Conservation (phyloP, 345 rosid species). For the Sonneratia alba region DNA sequence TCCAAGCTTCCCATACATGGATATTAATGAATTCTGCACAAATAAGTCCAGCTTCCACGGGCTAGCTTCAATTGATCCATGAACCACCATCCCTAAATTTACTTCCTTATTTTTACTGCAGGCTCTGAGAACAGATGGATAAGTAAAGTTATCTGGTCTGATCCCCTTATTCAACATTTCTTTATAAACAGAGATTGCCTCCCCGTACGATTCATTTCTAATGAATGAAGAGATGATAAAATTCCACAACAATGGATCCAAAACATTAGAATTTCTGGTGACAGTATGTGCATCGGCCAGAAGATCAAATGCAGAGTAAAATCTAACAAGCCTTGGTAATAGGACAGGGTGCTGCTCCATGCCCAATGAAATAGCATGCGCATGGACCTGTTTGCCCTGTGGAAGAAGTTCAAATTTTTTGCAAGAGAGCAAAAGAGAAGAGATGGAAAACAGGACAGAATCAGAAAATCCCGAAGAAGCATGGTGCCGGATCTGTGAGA, state of each 20-base stretch:
- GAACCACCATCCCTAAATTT: conserved; percentile 46
- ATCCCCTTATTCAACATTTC: conserved; percentile 46
- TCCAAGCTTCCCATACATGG: conserved; percentile 68
- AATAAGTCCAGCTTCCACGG: conserved; percentile 34
- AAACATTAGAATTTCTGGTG: conserved; percentile 27
- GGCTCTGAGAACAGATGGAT: conserved; percentile 70
- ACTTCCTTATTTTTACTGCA: conserved; percentile 54
- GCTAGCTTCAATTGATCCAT: conserved; percentile 37
- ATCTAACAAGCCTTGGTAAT: conserved; percentile 53
- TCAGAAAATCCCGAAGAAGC: conserved; percentile 16
- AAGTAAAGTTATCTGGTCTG: conserved; percentile 62
- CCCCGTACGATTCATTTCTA: conserved; percentile 29
- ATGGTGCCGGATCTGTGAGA: conserved; percentile 8
- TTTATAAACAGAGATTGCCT: conserved; percentile 39
- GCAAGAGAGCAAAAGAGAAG: conserved; percentile 17
- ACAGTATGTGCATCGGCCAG: conserved; percentile 27
- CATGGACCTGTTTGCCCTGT: conserved; percentile 54
- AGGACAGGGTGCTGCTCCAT: conserved; percentile 39
- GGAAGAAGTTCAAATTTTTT: conserved; percentile 1
- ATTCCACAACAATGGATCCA: conserved; percentile 64
- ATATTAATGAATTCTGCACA: conserved; percentile 61
- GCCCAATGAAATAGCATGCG: conserved; percentile 35
- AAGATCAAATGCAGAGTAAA: conserved; percentile 43
- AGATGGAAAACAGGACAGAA: conserved; percentile 21
- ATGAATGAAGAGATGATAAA: conserved; percentile 43